Conservation (phyloP, 1,139 yeast species). For the Hyphopichia burtonii region DNA sequence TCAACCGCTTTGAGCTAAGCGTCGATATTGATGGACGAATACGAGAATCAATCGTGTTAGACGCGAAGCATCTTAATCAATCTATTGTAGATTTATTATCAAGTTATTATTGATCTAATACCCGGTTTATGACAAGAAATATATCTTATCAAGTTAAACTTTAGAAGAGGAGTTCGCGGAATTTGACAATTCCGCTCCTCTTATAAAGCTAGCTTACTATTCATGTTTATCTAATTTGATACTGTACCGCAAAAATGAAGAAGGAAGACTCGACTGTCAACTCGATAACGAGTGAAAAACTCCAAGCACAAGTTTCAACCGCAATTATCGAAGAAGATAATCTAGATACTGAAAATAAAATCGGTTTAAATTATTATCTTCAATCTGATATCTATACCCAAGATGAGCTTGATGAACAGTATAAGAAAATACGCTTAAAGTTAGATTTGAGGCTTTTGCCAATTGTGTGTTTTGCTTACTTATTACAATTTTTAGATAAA, state of each 20-base stretch:
- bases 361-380: conserved; percentile 30
- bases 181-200: no score
- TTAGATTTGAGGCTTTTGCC: conserved; percentile 45
- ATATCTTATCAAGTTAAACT: no score
- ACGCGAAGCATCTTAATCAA: no score
- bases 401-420: conserved; percentile 23
- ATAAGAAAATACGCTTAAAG: conserved; percentile 28
- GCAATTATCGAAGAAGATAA: background rate
- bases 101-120: no score
- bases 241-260: background rate
- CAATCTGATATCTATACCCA: conserved; percentile 25
- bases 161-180: no score
- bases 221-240: no score
- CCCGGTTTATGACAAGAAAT: no score
- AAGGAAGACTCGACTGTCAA: background rate
- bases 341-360: conserved; percentile 7
- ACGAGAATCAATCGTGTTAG: no score
- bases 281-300: background rate
- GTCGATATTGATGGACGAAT: no score
- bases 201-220: no score
- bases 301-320: background rate
- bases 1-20: no score
- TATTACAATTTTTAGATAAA: conserved; percentile 51
- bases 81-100: no score
- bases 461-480: conserved; percentile 45